Evolutionary conservation across 805 yeast species (phyloP), one percentile per base, ranked within the genome.

Genomic region (Isabelozyma gotoi): DNA sequence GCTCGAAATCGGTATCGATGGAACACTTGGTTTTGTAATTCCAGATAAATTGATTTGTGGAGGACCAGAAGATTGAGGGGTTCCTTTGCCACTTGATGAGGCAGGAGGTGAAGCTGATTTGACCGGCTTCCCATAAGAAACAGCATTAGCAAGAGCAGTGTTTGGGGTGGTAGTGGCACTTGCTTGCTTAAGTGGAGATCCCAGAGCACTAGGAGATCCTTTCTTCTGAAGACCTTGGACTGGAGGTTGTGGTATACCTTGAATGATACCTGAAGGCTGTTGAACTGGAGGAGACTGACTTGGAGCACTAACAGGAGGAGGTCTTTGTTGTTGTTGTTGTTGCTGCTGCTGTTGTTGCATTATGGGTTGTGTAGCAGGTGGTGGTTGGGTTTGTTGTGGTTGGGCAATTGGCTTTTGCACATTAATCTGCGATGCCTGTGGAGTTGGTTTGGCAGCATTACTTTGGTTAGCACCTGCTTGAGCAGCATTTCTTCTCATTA

Each of bases 1-100:
- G 36, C 77, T 77, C 1, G 96, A 84, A 33, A 92, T 84, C 1
- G 88, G 85, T 29, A 84, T 71, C n/a, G 83, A 75, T 2, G 89
- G 88, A 20, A 77, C 80, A 37, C 76, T 66, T 16, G 84, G 77
- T 45, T 79, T 76, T 19, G 77, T 74, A 29, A 67, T 67, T 41
- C 67, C 75, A 19, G 67, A 53, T 27, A 69, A 59, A 42, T 67
- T 68, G 33, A 68, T 50, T 11, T 57, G 47, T 19, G 64, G 60
- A 3, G 60, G 42, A 32, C 21, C 32, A 24, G 44, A 43, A 4
- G 41, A 24, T 19, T 27, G 43, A 14, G 48, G 40, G 8, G 44
- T 43, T 19, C 43, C 43, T 10, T 47, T 24, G n/a, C 46, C 48
- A 42, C 45, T 45, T 32, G 55, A 45, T 12, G 57, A 49, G 17